phyloP scores from a whole-genome alignment of 108 stramenopile species.

The Skeletonema grethae region DNA sequence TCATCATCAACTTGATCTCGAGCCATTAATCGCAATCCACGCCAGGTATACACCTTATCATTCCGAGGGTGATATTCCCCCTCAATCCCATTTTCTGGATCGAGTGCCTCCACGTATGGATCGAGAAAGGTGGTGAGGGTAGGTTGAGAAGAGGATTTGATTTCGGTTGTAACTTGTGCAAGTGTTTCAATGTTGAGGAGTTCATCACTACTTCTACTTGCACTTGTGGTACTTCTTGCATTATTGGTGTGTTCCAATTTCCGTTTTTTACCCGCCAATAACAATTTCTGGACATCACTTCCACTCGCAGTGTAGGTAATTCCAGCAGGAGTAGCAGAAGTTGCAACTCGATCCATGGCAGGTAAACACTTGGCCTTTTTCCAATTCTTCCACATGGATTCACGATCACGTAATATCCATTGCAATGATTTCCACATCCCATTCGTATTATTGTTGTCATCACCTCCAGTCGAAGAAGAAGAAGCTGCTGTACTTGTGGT shows the following conservation, averaged over 20 bases:
- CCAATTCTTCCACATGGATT: constrained; percentile 75
- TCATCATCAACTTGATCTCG: constrained; percentile 40
- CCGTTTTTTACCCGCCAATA: constrained; percentile 16
- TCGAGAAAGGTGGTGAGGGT: constrained; percentile 61
- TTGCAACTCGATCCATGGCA: constrained; percentile 18
- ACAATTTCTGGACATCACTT: not conserved
- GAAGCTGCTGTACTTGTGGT: no score
- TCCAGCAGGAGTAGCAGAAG: not conserved
- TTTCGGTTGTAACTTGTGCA: constrained; percentile 28
- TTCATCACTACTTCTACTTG: not conserved
- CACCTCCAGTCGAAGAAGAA: no score
- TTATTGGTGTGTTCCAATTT: constrained; percentile 1
- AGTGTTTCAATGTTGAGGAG: constrained; percentile 16
- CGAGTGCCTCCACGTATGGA: constrained; percentile 77
- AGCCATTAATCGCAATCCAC: constrained; percentile 71
- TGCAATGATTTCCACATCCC: constrained; percentile 18
- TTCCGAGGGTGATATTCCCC: constrained; percentile 84
- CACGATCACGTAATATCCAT: constrained; percentile 57
- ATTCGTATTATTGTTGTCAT: constrained; percentile 6
- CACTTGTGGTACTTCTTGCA: not conserved
- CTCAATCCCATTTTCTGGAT: constrained; percentile 85
- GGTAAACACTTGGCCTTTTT: constrained; percentile 78
- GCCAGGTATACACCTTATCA: constrained; percentile 75
- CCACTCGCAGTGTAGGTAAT: not conserved
- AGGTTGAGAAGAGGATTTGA: constrained; percentile 33